These are phyloP conservation scores for Solanum habrochaites DNA, from an alignment of 257 asterid species.

Conservation along the genomic window DNA sequence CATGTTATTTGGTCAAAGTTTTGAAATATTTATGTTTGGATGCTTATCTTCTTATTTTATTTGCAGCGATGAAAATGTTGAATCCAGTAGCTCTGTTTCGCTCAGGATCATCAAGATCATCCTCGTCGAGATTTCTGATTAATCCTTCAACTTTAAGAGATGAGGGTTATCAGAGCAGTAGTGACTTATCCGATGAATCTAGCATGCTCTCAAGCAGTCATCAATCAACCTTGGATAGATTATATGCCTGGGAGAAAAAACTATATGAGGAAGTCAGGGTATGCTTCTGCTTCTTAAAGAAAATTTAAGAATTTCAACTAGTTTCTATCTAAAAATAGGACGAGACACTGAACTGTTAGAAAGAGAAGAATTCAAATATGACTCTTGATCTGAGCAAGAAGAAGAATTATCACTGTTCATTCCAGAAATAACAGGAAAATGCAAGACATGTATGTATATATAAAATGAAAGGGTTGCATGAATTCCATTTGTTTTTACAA, in stretches of 20 bases:
- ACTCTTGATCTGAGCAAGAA: neutral
- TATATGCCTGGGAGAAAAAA: slow-evolving; percentile 93
- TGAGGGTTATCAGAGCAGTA: slow-evolving; percentile 52
- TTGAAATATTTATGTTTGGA: neutral
- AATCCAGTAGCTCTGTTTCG: slow-evolving; percentile 80
- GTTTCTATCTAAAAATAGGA: neutral
- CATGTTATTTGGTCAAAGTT: neutral
- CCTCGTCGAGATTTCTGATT: slow-evolving; percentile 56
- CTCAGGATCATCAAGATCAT: slow-evolving; percentile 73
- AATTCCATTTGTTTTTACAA: neutral
- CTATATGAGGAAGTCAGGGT: slow-evolving; percentile 93
- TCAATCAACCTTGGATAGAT: slow-evolving; percentile 79
- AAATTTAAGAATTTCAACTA: neutral
- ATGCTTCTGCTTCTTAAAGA: slow-evolving; percentile 21
- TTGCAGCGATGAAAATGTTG: slow-evolving; percentile 77
- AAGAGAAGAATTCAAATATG: neutral
- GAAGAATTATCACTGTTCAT: neutral
- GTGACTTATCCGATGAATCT: slow-evolving; percentile 60
- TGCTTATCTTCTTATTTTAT: neutral
- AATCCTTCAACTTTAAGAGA: slow-evolving; percentile 54
- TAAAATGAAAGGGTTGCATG: neutral
- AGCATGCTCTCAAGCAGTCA: slow-evolving; percentile 53
- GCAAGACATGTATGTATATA: neutral
- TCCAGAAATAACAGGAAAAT: neutral
- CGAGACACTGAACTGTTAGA: neutral